phyloP scores from a whole-genome alignment of 768 basidiomycete species.

The Brasilioporus rufonigricans region DNA sequence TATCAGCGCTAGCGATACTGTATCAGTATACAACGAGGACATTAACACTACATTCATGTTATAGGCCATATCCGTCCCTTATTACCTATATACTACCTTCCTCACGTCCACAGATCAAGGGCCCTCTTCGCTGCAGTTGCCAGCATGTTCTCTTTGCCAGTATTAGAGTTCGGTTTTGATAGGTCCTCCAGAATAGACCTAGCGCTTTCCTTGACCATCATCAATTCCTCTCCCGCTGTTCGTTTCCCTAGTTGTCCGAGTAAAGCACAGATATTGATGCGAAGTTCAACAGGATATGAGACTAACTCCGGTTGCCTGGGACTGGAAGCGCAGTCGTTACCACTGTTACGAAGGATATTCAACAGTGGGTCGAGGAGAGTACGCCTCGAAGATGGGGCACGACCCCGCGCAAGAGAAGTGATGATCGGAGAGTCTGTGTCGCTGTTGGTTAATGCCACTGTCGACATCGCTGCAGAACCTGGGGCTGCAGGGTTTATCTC shows the following conservation, averaged over 20 bases:
- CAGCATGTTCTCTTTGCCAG: constrained; percentile 35
- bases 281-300: constrained; percentile 71
- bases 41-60: not conserved
- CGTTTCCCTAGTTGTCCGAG: constrained; percentile 62
- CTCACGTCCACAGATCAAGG: constrained; percentile 39
- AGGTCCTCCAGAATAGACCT: constrained; percentile 51
- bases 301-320: constrained; percentile 34
- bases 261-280: constrained; percentile 73
- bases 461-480: constrained; percentile 34
- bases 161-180: constrained; percentile 33
- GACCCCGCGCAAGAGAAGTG: constrained; percentile 37
- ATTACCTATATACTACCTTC: not conserved
- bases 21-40: not conserved
- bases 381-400: constrained; percentile 45
- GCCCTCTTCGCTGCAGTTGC: constrained; percentile 40
- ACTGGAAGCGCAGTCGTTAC: constrained; percentile 35
- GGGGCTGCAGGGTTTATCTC: constrained; percentile 36
- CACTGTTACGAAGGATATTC: constrained; percentile 52
- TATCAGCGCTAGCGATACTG: no score
- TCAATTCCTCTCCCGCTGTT: constrained; percentile 45
- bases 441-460: constrained; percentile 41
- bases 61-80: not conserved
- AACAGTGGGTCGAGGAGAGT: constrained; percentile 70
- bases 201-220: constrained; percentile 48
- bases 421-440: constrained; percentile 49